phyloP scores from a whole-genome alignment of 2,329 filamentous ascomycete genomes.

The Neoascochyta sp. region DNA sequence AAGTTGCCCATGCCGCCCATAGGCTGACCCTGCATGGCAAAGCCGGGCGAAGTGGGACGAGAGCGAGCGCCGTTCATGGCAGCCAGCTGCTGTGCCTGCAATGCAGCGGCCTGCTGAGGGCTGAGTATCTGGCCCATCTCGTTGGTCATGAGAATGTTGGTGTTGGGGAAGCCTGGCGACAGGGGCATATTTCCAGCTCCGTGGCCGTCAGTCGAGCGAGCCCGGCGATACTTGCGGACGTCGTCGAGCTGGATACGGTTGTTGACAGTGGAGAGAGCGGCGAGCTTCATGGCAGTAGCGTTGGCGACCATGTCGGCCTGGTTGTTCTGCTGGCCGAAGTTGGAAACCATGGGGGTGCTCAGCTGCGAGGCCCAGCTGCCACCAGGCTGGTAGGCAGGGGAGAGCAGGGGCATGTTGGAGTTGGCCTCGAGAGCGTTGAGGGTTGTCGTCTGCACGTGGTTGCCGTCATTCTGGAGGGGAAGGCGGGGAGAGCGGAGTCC shows the following conservation, averaged over 20 bases:
- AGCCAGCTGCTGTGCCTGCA: slow-evolving; percentile 73
- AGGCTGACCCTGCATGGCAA: slow-evolving; percentile 65
- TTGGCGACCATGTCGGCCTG: slow-evolving; percentile 99
- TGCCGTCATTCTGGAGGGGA: slow-evolving; percentile 59
- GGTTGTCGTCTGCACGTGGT: slow-evolving; percentile 78
- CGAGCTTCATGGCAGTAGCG: slow-evolving; percentile 97
- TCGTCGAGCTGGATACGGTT: slow-evolving; percentile 97
- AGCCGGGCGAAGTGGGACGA: slow-evolving; percentile 82
- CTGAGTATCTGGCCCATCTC: slow-evolving; percentile 85
- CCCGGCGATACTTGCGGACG: slow-evolving; percentile 90
- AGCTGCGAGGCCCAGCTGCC: slow-evolving; percentile 99
- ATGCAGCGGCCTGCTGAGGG: slow-evolving; percentile 49
- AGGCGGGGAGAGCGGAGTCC: slow-evolving; percentile 78
- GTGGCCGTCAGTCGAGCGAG: slow-evolving; percentile 80
- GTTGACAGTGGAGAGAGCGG: slow-evolving; percentile 94
- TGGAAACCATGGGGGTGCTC: slow-evolving; percentile 92
- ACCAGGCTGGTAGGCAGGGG: slow-evolving; percentile 70
- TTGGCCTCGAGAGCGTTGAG: slow-evolving; percentile 69
- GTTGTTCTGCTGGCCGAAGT: slow-evolving; percentile 63
- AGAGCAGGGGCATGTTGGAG: slow-evolving; percentile 74
- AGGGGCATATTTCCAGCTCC: slow-evolving; percentile 58
- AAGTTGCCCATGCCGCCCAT: slow-evolving; percentile 65
- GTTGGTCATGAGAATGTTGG: slow-evolving; percentile 90
- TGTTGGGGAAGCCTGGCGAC: slow-evolving; percentile 62
- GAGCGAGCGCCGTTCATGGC: slow-evolving; percentile 78